Evolutionary conservation across 805 yeast species (phyloP).

Genomic region (Candida broadrunensis): DNA sequence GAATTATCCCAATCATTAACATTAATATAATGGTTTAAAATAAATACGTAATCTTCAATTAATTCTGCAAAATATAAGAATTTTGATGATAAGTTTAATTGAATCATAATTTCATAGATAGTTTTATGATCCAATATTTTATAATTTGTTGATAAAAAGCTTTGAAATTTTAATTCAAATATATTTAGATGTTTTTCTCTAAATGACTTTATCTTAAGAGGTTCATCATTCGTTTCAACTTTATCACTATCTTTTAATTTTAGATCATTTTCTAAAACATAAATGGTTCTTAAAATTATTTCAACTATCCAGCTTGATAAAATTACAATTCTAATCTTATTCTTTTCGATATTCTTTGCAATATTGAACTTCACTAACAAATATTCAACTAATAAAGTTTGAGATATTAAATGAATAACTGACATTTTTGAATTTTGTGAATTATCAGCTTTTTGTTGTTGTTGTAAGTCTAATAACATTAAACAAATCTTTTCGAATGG

Average conservation of each 20-base stretch:
- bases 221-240: neutral
- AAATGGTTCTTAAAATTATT: slow-evolving; percentile 46
- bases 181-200: slow-evolving; percentile 2
- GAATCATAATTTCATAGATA: slow-evolving; percentile 65
- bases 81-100: slow-evolving; percentile 63
- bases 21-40: slow-evolving; percentile 66
- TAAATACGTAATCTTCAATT: slow-evolving; percentile 65
- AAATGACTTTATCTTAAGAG: neutral
- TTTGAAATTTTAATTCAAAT: slow-evolving; percentile 26
- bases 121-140: slow-evolving; percentile 61
- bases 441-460: slow-evolving; percentile 4
- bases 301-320: slow-evolving; percentile 69
- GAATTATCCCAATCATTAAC: slow-evolving; percentile 74
- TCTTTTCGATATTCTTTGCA: slow-evolving; percentile 22
- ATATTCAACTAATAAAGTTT: slow-evolving; percentile 30
- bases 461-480: slow-evolving; percentile 26
- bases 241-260: slow-evolving; percentile 1
- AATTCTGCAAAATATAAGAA: slow-evolving; percentile 65
- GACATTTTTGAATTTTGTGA: neutral
- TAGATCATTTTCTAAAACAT: slow-evolving; percentile 35
- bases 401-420: slow-evolving; percentile 9
- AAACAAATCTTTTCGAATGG: slow-evolving; percentile 72
- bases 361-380: slow-evolving; percentile 26
- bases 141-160: slow-evolving; percentile 50
- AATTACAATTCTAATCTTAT: slow-evolving; percentile 36